Evolutionary conservation across 371 early-diverging fungal genomes (phyloP).

Genomic region (Parasitella parasitica): DNA sequence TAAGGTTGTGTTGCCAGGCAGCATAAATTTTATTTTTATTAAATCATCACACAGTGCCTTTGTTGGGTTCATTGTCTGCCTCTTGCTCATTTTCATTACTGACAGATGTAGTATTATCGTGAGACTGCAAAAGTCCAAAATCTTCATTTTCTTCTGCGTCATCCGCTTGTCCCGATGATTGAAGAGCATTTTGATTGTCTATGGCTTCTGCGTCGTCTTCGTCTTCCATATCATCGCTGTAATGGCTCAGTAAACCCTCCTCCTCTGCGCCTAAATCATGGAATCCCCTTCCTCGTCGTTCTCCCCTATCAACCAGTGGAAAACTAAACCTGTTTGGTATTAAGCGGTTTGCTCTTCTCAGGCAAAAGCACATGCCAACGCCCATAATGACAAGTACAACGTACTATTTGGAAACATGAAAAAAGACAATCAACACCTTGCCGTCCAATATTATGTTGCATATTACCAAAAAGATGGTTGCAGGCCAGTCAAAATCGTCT

Average conservation of each 20-base stretch:
- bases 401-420: too few species aligned
- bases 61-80: neutral
- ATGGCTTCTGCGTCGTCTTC: slow-evolving; percentile 17
- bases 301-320: slow-evolving; percentile 29
- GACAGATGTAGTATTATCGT: neutral
- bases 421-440: too few species aligned
- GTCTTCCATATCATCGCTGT: slow-evolving; percentile 22
- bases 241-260: slow-evolving; percentile 30
- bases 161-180: neutral
- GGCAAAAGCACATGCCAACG: slow-evolving; percentile 44
- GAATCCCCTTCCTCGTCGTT: slow-evolving; percentile 14
- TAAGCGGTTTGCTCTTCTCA: slow-evolving; percentile 39
- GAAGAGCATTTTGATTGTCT: slow-evolving; percentile 3
- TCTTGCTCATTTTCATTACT: neutral
- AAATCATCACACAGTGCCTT: neutral
- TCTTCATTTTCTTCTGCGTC: neutral
- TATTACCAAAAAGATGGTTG: slow-evolving; percentile 33
- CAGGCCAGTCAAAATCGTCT: slow-evolving; percentile 37
- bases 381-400: slow-evolving; percentile 28
- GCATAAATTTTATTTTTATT: neutral
- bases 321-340: slow-evolving; percentile 44
- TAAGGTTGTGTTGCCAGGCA: neutral
- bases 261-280: slow-evolving; percentile 31
- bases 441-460: too few species aligned
- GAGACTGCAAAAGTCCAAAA: neutral